Evolutionary conservation across 495 filamentous ascomycete species (phyloP).

Genomic region (Letharia columbiana): DNA sequence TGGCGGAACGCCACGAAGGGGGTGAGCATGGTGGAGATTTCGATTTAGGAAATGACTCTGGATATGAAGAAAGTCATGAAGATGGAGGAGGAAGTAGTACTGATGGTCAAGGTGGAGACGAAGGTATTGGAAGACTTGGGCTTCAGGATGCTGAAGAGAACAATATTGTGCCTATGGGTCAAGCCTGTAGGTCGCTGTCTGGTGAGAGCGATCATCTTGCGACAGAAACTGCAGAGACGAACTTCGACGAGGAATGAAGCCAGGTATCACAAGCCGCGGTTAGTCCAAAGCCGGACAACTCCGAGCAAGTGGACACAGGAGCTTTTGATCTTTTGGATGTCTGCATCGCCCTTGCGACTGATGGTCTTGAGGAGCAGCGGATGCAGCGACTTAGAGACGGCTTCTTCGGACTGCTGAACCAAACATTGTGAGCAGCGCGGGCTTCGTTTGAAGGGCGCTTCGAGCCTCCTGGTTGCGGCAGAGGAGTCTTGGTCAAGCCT

Average conservation of each 20-base stretch:
- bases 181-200: neutral
- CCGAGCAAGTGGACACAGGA: neutral
- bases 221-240: neutral
- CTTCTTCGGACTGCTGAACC: neutral
- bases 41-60: neutral
- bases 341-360: neutral
- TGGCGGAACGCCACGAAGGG: neutral
- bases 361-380: neutral
- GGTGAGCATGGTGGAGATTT: neutral
- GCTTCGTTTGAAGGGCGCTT: neutral
- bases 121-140: neutral
- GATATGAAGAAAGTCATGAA: neutral
- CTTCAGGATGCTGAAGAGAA: neutral
- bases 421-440: neutral
- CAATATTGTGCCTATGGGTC: neutral
- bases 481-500: neutral
- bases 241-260: neutral
- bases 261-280: neutral
- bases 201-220: neutral
- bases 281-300: neutral
- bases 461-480: neutral
- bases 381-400: constrained; percentile 1
- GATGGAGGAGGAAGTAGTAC: neutral
- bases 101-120: neutral
- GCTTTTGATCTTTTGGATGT: neutral